Evolutionary conservation across 306 rosid species (phyloP).

Genomic region (Malus fusca): DNA sequence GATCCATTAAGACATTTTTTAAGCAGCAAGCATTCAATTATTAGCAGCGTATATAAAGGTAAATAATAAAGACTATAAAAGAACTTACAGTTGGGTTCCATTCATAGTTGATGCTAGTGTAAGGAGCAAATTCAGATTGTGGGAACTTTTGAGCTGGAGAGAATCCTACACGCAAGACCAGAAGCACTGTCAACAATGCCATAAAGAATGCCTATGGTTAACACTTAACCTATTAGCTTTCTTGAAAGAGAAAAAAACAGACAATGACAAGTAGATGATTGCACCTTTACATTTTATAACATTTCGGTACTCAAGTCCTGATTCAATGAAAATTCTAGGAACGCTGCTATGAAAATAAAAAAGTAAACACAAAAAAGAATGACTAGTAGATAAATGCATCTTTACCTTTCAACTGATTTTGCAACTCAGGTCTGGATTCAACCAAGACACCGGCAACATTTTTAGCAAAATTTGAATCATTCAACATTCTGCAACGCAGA

Average conservation of each 20-base stretch:
- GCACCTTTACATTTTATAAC: constrained; percentile 29
- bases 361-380: not conserved
- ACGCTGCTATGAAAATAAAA: constrained; percentile 32
- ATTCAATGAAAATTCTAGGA: constrained; percentile 62
- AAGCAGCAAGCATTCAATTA: not conserved
- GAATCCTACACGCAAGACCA: constrained; percentile 49
- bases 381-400: not conserved
- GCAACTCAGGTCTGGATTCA: not conserved
- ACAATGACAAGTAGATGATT: not conserved
- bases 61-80: not conserved
- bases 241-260: not conserved
- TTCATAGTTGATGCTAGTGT: constrained; percentile 46
- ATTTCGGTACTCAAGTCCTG: constrained; percentile 31
- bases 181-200: constrained; percentile 20
- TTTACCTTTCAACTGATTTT: not conserved
- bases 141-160: constrained; percentile 87
- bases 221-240: not conserved
- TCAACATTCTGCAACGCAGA: constrained; percentile 4
- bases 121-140: constrained; percentile 67
- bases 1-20: constrained; percentile 1
- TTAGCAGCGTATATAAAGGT: constrained; percentile 7
- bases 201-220: not conserved
- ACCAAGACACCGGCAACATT: constrained; percentile 12
- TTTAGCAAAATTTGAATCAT: not conserved
- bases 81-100: constrained; percentile 81